phyloP scores from a whole-genome alignment of 352 stramenopile species.

The Elongisporangium undulatum region DNA sequence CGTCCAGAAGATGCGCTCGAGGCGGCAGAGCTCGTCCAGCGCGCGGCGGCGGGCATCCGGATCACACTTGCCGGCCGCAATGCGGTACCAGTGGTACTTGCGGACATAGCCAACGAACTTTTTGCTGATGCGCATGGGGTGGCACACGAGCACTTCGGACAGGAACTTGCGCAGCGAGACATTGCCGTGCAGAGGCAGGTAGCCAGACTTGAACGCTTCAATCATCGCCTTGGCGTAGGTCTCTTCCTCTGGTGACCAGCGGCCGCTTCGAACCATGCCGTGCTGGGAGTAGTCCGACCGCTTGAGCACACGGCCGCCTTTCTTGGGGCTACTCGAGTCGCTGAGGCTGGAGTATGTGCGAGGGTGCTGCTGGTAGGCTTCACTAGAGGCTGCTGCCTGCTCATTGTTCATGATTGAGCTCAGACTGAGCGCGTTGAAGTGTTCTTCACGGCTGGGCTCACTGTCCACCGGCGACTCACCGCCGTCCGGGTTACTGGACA shows the following conservation, averaged over 20 bases:
- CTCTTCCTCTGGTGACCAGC: conserved; percentile 71
- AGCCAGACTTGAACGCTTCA: conserved; percentile 67
- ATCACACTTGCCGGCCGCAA: conserved; percentile 57
- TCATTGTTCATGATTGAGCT: conserved; percentile 78
- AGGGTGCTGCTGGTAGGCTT: conserved; percentile 13
- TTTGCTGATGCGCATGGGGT: conserved; percentile 90
- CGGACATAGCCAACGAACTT: conserved; percentile 88
- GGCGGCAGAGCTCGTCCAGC: conserved; percentile 31
- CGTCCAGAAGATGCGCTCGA: conserved; percentile 61
- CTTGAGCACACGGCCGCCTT: conserved; percentile 52
- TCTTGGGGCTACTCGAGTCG: conserved; percentile 18
- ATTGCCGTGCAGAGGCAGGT: conserved; percentile 71
- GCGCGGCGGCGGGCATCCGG: conserved; percentile 36
- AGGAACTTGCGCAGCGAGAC: conserved; percentile 85
- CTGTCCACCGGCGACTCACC: conserved; percentile 5
- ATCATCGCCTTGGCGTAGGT: conserved; percentile 84
- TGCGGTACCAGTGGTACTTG: conserved; percentile 86
- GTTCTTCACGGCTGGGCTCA: conserved; percentile 8
- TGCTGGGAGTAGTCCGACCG: conserved; percentile 79
- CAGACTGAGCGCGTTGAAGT: conserved; percentile 67
- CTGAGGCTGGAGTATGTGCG: conserved; percentile 7
- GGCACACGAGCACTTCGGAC: conserved; percentile 82
- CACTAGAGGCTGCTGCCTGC: conserved; percentile 11
- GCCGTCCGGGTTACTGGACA: conserved; percentile 13
- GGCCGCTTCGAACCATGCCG: conserved; percentile 58